Evolutionary conservation across 192 early-diverging fungal genomes (phyloP).

Genomic region (Linnemannia exigua): DNA sequence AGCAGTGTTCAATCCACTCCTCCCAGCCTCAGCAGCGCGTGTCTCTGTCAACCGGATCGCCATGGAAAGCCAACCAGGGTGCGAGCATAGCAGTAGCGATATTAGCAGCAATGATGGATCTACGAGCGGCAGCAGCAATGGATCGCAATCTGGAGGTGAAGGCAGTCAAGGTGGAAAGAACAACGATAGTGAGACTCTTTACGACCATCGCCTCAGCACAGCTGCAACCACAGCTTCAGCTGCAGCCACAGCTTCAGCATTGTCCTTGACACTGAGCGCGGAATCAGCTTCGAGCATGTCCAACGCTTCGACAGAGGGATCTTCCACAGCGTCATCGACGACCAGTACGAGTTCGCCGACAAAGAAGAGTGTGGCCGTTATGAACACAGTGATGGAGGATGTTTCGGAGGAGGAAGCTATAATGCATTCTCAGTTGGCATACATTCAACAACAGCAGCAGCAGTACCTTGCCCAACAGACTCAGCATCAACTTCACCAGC

Average conservation of each 20-base stretch:
- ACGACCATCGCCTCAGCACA: no score
- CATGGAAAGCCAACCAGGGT: neutral
- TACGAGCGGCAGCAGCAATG: conserved; percentile 5
- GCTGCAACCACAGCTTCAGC: no score
- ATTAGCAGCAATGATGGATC: neutral
- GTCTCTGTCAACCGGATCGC: conserved; percentile 34
- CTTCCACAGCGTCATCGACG: conserved; percentile 8
- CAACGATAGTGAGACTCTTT: neutral
- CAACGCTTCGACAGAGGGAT: conserved; percentile 15
- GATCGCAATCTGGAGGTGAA: no score
- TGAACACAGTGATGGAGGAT: neutral
- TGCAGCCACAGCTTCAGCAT: neutral
- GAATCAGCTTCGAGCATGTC: conserved; percentile 27
- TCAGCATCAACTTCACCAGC: conserved; percentile 15
- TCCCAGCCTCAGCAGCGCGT: conserved; percentile 37
- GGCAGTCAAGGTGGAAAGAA: neutral
- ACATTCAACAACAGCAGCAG: neutral
- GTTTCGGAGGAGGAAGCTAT: neutral
- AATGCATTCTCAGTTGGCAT: neutral
- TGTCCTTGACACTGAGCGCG: neutral
- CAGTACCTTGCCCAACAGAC: neutral
- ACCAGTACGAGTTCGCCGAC: neutral
- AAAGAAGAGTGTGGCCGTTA: neutral
- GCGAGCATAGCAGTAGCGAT: neutral
- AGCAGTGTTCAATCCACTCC: conserved; percentile 12